Conservation (phyloP, 306 rosid genomes). For the Corylus avellana region DNA sequence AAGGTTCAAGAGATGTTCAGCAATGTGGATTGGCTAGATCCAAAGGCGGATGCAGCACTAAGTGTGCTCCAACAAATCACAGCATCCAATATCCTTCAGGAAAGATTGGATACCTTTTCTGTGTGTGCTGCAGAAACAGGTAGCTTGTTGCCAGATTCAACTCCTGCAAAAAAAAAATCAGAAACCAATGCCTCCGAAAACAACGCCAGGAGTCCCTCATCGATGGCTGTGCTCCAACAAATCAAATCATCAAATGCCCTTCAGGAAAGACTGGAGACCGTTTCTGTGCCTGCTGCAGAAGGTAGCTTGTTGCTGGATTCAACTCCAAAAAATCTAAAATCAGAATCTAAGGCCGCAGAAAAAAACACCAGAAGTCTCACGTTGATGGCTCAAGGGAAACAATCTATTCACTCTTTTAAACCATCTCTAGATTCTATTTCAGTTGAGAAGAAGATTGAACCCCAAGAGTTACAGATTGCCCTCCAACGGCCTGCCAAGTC, state of each 20-base stretch:
- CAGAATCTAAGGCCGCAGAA: conserved; percentile 40
- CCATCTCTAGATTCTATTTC: conserved; percentile 25
- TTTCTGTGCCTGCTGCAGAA: conserved; percentile 35
- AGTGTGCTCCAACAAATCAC: conserved; percentile 68
- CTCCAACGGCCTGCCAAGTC: conserved; percentile 57
- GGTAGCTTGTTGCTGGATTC: conserved; percentile 45
- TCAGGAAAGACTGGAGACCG: conserved; percentile 43
- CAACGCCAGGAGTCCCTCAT: conserved; percentile 12
- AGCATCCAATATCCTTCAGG: conserved; percentile 50
- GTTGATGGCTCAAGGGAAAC: conserved; percentile 26
- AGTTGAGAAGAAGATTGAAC: conserved; percentile 33
- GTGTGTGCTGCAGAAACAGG: conserved; percentile 28
- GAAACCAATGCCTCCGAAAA: conserved; percentile 26
- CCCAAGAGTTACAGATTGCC: conserved; percentile 52
- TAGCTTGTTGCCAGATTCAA: conserved; percentile 40
- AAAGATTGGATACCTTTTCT: conserved; percentile 45
- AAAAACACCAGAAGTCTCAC: conserved; percentile 28
- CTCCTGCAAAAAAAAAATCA: conserved; percentile 30
- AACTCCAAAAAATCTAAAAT: conserved; percentile 33
- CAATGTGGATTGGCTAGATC: conserved; percentile 80
- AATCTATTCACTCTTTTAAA: conserved; percentile 31
- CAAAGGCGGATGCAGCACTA: conserved; percentile 60
- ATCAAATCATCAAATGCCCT: conserved; percentile 55
- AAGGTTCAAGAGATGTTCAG: conserved; percentile 90
- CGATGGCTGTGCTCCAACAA: conserved; percentile 14